phyloP scores from a whole-genome alignment of 192 early-diverging fungal species.

The Radiomyces spectabilis region DNA sequence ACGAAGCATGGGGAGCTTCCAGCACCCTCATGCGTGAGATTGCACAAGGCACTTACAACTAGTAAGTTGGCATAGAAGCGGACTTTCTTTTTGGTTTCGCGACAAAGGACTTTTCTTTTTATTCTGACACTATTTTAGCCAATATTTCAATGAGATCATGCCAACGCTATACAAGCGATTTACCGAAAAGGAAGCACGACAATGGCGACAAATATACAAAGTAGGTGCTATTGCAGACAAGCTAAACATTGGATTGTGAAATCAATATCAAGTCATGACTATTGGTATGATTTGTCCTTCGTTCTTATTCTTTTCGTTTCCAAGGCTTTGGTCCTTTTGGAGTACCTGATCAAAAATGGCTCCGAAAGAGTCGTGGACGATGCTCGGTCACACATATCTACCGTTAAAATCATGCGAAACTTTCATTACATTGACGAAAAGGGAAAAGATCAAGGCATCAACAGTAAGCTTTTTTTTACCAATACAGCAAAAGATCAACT shows the following conservation, averaged over 20 bases:
- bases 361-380: slow-evolving; percentile 89
- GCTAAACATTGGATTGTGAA: not conserved
- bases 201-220: slow-evolving; percentile 98
- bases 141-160: slow-evolving; percentile 95
- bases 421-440: slow-evolving; percentile 90
- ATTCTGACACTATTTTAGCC: slow-evolving; percentile 38
- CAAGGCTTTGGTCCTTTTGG: slow-evolving; percentile 82
- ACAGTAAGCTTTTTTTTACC: slow-evolving; percentile 52
- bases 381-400: slow-evolving; percentile 77
- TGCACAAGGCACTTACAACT: slow-evolving; percentile 79
- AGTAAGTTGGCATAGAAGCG: slow-evolving; percentile 43
- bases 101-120: not conserved
- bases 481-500: not conserved
- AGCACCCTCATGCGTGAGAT: slow-evolving; percentile 92
- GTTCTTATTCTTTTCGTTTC: slow-evolving; percentile 3
- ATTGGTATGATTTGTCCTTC: not conserved
- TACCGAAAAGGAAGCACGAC: slow-evolving; percentile 71
- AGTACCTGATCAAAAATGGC: slow-evolving; percentile 94
- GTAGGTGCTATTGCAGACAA: slow-evolving; percentile 20
- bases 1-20: slow-evolving; percentile 93
- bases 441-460: slow-evolving; percentile 96
- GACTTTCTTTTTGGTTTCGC: not conserved
- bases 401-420: slow-evolving; percentile 79
- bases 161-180: slow-evolving; percentile 83
- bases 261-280: not conserved